A percentile compares a stretch with the other conserved stretches of the same genome.
Conservation (phyloP, 345 rosid species). For the Hibiscus tridactylites region DNA sequence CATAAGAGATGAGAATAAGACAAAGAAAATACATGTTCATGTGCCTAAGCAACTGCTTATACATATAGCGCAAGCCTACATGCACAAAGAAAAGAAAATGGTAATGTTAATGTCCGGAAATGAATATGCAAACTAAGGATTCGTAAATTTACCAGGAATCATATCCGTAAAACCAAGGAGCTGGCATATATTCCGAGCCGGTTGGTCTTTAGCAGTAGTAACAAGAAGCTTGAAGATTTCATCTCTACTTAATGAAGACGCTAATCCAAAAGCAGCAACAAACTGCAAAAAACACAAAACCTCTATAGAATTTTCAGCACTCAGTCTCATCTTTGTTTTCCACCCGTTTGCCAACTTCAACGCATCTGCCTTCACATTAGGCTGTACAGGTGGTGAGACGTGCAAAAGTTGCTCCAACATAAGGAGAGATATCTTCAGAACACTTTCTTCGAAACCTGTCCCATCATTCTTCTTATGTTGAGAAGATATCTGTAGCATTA, state of each 20-base stretch:
- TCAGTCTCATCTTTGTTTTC: slow-evolving; percentile 23
- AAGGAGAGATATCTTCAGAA: slow-evolving; percentile 9
- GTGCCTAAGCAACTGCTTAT: background rate
- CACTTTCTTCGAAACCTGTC: slow-evolving; percentile 14
- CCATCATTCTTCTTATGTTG: slow-evolving; percentile 2
- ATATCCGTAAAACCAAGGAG: slow-evolving; percentile 25
- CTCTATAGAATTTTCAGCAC: slow-evolving; percentile 17
- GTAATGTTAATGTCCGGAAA: background rate
- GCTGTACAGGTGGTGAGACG: slow-evolving; percentile 15
- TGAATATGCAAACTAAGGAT: background rate
- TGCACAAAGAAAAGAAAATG: background rate
- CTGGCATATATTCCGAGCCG: slow-evolving; percentile 21
- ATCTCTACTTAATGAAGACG: slow-evolving; percentile 17
- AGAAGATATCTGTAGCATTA: slow-evolving; percentile 15
- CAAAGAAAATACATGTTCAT: background rate
- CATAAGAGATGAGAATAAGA: background rate
- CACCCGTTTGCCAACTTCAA: slow-evolving; percentile 24
- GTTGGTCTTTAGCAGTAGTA: slow-evolving; percentile 17
- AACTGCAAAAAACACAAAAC: slow-evolving; percentile 33
- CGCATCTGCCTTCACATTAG: slow-evolving; percentile 21
- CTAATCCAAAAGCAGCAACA: slow-evolving; percentile 31
- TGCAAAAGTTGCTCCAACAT: slow-evolving; percentile 27
- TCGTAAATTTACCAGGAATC: slow-evolving; percentile 20
- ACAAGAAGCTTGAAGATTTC: slow-evolving; percentile 25
- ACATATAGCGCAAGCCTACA: background rate